These are phyloP conservation scores for Suillus paluster DNA, from an alignment of 768 basidiomycete species.

Conservation along the genomic window DNA sequence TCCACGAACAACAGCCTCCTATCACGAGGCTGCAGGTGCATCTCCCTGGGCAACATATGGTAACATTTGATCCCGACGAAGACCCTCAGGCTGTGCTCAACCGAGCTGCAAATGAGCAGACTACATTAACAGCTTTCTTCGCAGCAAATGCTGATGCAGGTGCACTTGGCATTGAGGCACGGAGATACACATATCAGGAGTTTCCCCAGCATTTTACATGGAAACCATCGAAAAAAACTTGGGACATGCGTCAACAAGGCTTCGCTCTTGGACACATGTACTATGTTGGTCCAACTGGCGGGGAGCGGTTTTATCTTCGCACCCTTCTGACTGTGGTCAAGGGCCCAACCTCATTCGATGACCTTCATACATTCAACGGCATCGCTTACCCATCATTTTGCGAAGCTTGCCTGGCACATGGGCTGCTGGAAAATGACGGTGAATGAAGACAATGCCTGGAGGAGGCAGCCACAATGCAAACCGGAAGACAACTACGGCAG, in stretches of 20 bases:
- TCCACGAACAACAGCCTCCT: not conserved
- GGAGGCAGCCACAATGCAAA: slow-evolving; percentile 44
- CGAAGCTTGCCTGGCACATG: slow-evolving; percentile 39
- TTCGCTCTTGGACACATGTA: too few relatives aligned
- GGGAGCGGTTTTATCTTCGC: too few relatives aligned
- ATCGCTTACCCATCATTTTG: slow-evolving; percentile 32
- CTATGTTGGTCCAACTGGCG: too few relatives aligned
- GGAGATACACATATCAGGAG: not conserved
- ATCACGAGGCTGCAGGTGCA: not conserved
- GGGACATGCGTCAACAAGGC: too few relatives aligned
- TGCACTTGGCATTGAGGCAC: not conserved
- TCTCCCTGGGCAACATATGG: not conserved
- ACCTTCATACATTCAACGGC: slow-evolving; percentile 29
- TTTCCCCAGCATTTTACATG: not conserved
- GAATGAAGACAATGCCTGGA: slow-evolving; percentile 46
- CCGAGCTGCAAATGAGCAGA: not conserved
- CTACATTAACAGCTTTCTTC: not conserved
- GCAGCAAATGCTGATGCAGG: not conserved
- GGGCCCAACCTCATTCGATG: slow-evolving; percentile 20
- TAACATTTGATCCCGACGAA: not conserved
- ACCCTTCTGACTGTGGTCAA: too few relatives aligned
- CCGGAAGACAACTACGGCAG: slow-evolving; percentile 36
- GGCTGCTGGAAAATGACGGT: slow-evolving; percentile 48
- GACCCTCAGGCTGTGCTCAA: not conserved
- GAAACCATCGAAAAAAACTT: too few relatives aligned